Conservation (phyloP, 768 basidiomycete species). For the Pleurotus tuoliensis region DNA sequence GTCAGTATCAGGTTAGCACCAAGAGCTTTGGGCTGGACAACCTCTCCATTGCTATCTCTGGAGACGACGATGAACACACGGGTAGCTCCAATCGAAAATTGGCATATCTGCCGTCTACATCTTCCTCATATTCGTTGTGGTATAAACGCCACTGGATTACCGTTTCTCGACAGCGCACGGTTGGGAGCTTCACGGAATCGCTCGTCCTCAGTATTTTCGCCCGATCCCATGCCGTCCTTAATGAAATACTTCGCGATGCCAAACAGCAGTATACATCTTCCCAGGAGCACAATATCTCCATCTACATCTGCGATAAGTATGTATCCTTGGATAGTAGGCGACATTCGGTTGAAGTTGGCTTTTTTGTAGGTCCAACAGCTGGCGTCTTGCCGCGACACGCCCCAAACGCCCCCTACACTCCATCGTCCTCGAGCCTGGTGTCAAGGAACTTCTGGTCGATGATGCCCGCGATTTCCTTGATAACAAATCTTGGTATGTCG, state of each 20-base stretch:
- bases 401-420: conserved; percentile 53
- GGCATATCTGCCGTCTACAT: conserved; percentile 39
- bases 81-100: conserved; percentile 27
- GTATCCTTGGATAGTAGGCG: not conserved
- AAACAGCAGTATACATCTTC: conserved; percentile 46
- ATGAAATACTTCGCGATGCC: conserved; percentile 50
- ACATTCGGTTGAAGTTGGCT: not conserved
- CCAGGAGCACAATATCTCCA: conserved; percentile 45
- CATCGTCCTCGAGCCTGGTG: conserved; percentile 56
- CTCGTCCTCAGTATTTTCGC: conserved; percentile 46
- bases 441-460: conserved; percentile 51
- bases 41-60: not conserved
- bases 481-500: conserved; percentile 57
- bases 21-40: conserved; percentile 6
- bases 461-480: conserved; percentile 60
- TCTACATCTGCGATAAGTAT: conserved; percentile 48
- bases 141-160: conserved; percentile 44
- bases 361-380: conserved; percentile 25
- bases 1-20: conserved; percentile 47
- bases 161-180: conserved; percentile 31
- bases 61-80: conserved; percentile 10
- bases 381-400: conserved; percentile 48
- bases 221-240: conserved; percentile 39
- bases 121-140: conserved; percentile 40
- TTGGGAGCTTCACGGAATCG: conserved; percentile 30